A percentile compares a stretch with the other conserved stretches of the same genome.
Evolutionary conservation across 495 filamentous ascomycete genomes (phyloP).

Genomic region (Immersiella caudata): DNA sequence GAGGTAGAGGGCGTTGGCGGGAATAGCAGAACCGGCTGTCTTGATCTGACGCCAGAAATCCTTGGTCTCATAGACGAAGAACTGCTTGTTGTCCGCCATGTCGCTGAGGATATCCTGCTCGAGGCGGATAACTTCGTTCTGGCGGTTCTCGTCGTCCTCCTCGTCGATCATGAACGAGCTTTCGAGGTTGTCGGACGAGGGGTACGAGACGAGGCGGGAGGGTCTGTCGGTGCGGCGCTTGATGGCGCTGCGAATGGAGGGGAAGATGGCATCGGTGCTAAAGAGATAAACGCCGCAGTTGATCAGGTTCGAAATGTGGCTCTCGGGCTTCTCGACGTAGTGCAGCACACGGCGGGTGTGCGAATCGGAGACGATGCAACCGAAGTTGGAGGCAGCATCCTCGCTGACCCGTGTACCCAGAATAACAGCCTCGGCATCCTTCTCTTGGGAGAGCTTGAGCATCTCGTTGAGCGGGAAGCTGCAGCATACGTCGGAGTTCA

Average conservation of each 20-base stretch:
- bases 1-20: conserved; percentile 95
- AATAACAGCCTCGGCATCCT: conserved; percentile 96
- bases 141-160: conserved; percentile 70
- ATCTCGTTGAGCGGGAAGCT: conserved; percentile 96
- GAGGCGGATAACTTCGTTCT: conserved; percentile 87
- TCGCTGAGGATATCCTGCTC: conserved; percentile 98
- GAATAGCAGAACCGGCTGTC: conserved; percentile 95
- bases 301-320: conserved; percentile 97
- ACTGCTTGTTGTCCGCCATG: conserved; percentile 95
- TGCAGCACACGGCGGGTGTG: conserved; percentile 96
- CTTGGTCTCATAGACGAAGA: conserved; percentile 98
- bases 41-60: conserved; percentile 99
- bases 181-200: conserved; percentile 91
- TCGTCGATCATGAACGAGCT: conserved; percentile 75
- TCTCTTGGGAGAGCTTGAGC: conserved; percentile 90
- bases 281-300: conserved; percentile 99
- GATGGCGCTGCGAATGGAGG: conserved; percentile 91
- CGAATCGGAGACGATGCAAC: conserved; percentile 94
- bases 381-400: conserved; percentile 93
- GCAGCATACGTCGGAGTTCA: conserved; percentile 99
- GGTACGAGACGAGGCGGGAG: conserved; percentile 84
- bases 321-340: conserved; percentile 99
- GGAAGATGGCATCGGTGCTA: conserved; percentile 92
- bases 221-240: conserved; percentile 93
- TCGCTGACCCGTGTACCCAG: conserved; percentile 90